Conservation (phyloP, 352 stramenopile genomes). For the Pythium oligandrum region DNA sequence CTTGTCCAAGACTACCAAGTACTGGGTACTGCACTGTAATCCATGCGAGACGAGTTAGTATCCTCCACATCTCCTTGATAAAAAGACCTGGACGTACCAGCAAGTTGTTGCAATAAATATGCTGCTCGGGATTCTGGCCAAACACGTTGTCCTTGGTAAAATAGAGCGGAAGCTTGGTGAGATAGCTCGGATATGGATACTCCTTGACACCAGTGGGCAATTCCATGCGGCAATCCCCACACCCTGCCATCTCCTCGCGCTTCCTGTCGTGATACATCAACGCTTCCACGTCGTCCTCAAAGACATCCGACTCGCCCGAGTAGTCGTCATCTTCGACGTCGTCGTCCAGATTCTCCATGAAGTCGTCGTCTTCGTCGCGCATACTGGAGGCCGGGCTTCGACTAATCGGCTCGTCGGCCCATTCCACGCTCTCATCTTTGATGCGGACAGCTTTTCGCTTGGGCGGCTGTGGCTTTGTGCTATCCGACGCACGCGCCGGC, state of each 20-base stretch:
- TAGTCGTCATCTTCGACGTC: slow-evolving; percentile 38
- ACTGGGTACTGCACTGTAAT: slow-evolving; percentile 33
- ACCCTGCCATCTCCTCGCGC: slow-evolving; percentile 38
- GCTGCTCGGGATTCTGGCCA: slow-evolving; percentile 50
- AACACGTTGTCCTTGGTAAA: slow-evolving; percentile 60
- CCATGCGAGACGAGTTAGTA: background rate
- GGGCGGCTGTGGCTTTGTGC: background rate
- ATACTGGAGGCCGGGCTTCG: slow-evolving; percentile 6
- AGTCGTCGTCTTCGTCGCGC: slow-evolving; percentile 32
- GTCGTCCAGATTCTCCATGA: slow-evolving; percentile 37
- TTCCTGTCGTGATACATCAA: slow-evolving; percentile 47
- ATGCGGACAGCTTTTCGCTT: slow-evolving; percentile 5
- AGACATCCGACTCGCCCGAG: slow-evolving; percentile 66
- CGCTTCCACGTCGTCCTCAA: slow-evolving; percentile 69
- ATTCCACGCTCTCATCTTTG: slow-evolving; percentile 6
- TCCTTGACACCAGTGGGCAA: slow-evolving; percentile 37
- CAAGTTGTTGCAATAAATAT: slow-evolving; percentile 79
- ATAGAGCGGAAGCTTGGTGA: slow-evolving; percentile 47
- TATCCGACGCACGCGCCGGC: background rate
- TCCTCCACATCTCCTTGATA: background rate
- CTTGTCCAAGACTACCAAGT: slow-evolving; percentile 37
- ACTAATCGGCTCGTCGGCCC: slow-evolving; percentile 9
- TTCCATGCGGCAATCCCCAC: slow-evolving; percentile 45
- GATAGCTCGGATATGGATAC: slow-evolving; percentile 53
- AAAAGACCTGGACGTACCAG: slow-evolving; percentile 27